Evolutionary conservation across 2,329 filamentous ascomycete species (phyloP).

Genomic region (Cladosporium colombiae): DNA sequence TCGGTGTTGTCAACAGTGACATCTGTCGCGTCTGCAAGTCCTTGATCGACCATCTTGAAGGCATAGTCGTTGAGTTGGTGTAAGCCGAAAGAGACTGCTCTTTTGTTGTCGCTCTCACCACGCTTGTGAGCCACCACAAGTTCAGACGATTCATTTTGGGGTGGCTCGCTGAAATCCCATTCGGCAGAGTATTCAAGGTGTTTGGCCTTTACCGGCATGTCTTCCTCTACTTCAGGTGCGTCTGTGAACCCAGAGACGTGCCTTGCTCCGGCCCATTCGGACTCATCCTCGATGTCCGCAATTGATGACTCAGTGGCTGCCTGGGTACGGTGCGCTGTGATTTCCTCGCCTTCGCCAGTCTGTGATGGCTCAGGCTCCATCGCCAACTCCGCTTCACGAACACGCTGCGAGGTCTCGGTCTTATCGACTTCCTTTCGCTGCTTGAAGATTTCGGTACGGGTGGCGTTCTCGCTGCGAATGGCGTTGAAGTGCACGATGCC

Average conservation of each 20-base stretch:
- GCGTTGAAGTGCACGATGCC: conserved; percentile 63
- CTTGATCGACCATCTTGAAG: conserved; percentile 10
- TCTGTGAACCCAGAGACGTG: conserved; percentile 17
- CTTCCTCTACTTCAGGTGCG: conserved; percentile 11
- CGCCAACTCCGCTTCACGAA: conserved; percentile 11
- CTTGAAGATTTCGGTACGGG: conserved; percentile 30
- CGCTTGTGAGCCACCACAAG: conserved; percentile 11
- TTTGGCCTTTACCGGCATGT: conserved; percentile 11
- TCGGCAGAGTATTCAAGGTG: background rate
- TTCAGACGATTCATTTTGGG: conserved; percentile 10
- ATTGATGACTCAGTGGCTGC: background rate
- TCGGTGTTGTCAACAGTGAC: conserved; percentile 5
- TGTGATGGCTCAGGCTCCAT: conserved; percentile 3
- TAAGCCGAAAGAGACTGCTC: conserved; percentile 26
- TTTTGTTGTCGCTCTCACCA: conserved; percentile 17
- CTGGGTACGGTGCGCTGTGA: background rate
- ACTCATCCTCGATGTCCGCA: conserved; percentile 3
- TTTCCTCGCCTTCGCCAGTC: background rate
- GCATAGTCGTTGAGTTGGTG: conserved; percentile 14
- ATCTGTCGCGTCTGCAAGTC: conserved; percentile 27
- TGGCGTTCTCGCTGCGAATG: conserved; percentile 42
- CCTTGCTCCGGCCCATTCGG: background rate
- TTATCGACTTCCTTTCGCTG: conserved; percentile 30
- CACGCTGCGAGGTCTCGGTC: conserved; percentile 18
- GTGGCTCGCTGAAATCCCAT: conserved; percentile 15